These are phyloP conservation scores for Candida maltosa DNA, from an alignment of 805 yeast genomes.

Conservation along the genomic window DNA sequence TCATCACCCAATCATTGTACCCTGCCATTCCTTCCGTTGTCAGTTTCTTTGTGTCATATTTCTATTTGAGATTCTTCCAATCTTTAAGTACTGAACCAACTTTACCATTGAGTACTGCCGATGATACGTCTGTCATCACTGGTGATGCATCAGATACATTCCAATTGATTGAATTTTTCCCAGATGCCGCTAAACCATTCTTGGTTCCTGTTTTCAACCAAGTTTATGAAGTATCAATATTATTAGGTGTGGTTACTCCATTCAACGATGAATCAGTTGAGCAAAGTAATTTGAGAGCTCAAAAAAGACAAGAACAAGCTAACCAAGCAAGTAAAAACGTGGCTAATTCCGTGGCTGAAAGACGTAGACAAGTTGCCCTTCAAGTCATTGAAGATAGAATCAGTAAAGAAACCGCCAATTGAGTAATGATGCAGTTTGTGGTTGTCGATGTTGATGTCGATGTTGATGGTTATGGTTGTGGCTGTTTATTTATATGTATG, in stretches of 20 bases:
- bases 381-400: constrained; percentile 71
- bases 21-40: constrained; percentile 55
- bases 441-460: too few relatives aligned
- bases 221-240: constrained; percentile 31
- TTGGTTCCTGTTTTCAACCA: constrained; percentile 49
- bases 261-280: constrained; percentile 70
- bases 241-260: constrained; percentile 51
- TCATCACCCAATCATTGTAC: constrained; percentile 31
- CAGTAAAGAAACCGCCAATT: constrained; percentile 20
- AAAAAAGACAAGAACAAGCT: constrained; percentile 52
- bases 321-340: constrained; percentile 34
- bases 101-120: constrained; percentile 44
- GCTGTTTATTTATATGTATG: too few relatives aligned
- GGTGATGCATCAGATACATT: constrained; percentile 94
- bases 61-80: constrained; percentile 77
- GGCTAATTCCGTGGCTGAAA: constrained; percentile 46
- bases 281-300: constrained; percentile 69
- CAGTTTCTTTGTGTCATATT: constrained; percentile 70
- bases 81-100: constrained; percentile 49
- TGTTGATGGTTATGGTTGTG: too few relatives aligned
- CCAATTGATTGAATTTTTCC: constrained; percentile 81
- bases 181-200: constrained; percentile 51
- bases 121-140: constrained; percentile 31
- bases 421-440: too few relatives aligned
- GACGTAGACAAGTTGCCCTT: constrained; percentile 74